Evolutionary conservation across 192 early-diverging fungal species (phyloP), one percentile per base, ranked within the genome.

Genomic region (Martensiomyces pterosporus): DNA sequence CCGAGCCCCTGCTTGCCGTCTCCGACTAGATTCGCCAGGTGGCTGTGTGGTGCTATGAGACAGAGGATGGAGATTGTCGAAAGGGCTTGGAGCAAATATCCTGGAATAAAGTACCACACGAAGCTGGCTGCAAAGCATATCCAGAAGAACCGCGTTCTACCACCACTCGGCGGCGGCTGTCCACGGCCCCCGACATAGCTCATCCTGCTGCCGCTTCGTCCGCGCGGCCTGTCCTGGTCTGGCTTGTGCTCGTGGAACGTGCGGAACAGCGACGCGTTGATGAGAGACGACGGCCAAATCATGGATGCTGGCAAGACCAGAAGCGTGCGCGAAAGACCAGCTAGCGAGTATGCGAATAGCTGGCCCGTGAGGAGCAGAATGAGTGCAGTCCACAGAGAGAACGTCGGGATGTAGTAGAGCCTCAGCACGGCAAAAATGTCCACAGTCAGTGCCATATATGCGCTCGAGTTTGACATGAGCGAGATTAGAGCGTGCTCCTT

Each of bases 401-500:
- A 82, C 9, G 73, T 52, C n/a, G 79, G 75, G 24, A 82, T 77
- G 51, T 85, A 89, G 39, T 81, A 87, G 2, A 89, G 56, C 12
- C 77, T 44, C 43, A 86, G 74, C 5, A 85, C 77, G 3, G 80
- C 82, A 49, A 87, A 79, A 19, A 87, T 82, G 61, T 89, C 87
- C 27, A 85, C 82, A 0, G 85, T 84, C 62, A 86, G 80, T 29
- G 84, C 79, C 52, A 82, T 82, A 14, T 76, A 84, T 6, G 81
- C 86, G 9, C 82, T 84, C 16, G 83, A 73, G 43, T 83, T 85
- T 48, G 84, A 83, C 79, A 91, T 83, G 45, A 93, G 76, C 36
- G 82, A 83, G 37, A 92, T 85, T 25, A 96, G 71, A 8, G 86
- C 90, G 57, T 93, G 89, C 46, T 92, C 93, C 56, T 97, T 97